A percentile compares a stretch with the other conserved stretches of the same genome.
These are phyloP conservation scores for Ceratocystis ficicola DNA, from an alignment of 2,329 filamentous ascomycete species.

Conservation along the genomic window DNA sequence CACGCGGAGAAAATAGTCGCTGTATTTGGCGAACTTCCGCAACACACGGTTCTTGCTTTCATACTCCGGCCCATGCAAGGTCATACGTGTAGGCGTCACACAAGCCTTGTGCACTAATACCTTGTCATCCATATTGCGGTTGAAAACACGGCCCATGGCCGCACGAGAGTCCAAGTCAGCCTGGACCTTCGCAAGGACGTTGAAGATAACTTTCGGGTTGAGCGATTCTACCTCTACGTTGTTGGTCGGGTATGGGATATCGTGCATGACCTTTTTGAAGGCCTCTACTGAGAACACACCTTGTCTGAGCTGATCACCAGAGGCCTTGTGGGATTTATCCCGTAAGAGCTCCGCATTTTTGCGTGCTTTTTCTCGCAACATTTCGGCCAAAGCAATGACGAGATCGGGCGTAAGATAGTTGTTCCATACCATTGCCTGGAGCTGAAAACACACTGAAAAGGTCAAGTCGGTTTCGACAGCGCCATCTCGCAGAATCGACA, in stretches of 20 bases:
- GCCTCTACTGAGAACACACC: conserved; percentile 40
- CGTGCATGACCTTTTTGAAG: conserved; percentile 40
- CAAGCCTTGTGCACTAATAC: conserved; percentile 28
- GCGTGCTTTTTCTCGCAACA: conserved; percentile 30
- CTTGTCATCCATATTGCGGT: conserved; percentile 17
- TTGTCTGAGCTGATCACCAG: conserved; percentile 16
- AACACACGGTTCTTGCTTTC: conserved; percentile 61
- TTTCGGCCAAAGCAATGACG: conserved; percentile 36
- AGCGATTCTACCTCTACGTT: conserved; percentile 35
- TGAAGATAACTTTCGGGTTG: conserved; percentile 33
- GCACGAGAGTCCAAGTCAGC: conserved; percentile 27
- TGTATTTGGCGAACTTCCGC: conserved; percentile 48
- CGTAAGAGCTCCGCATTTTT: conserved; percentile 21
- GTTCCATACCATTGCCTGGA: conserved; percentile 51
- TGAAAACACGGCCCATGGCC: conserved; percentile 20
- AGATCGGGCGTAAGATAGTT: conserved; percentile 47
- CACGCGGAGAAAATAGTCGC: conserved; percentile 56
- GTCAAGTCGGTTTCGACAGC: conserved; percentile 31
- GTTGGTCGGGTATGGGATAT: conserved; percentile 44
- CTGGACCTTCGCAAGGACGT: conserved; percentile 34
- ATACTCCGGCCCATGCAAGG: conserved; percentile 48
- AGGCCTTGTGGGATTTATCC: background rate
- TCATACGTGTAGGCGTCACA: conserved; percentile 48
- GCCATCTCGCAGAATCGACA: conserved; percentile 28
- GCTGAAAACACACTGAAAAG: conserved; percentile 48